Percentiles rank a stretch among this genome's conserved stretches.
Evolutionary conservation across 2,329 filamentous ascomycete genomes (phyloP).

Genomic region (Botryotinia globosa): DNA sequence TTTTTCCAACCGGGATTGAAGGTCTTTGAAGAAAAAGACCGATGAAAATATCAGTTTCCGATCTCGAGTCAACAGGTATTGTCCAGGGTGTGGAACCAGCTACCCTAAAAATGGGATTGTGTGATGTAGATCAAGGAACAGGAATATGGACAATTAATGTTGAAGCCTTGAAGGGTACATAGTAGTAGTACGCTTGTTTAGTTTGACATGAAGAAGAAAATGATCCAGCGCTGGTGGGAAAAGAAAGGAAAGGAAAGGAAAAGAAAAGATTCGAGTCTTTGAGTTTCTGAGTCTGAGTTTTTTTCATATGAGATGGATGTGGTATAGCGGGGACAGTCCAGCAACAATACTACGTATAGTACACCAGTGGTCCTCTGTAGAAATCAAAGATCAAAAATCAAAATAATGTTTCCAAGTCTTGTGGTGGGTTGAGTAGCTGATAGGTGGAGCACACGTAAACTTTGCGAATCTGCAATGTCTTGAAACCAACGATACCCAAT

Average conservation of each 20-base stretch:
- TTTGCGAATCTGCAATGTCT: background rate
- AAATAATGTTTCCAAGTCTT: background rate
- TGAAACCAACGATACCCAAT: conserved; percentile 13
- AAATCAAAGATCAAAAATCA: background rate
- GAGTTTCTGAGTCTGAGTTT: background rate
- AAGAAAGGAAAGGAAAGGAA: background rate
- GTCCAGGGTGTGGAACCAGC: background rate
- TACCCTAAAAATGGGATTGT: background rate
- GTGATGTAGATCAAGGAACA: conserved; percentile 5
- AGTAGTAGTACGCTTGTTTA: conserved; percentile 10
- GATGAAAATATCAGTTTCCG: conserved; percentile 12
- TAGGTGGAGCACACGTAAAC: background rate
- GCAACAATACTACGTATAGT: background rate
- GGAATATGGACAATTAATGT: background rate
- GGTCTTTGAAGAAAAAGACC: background rate
- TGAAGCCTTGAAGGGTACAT: no score
- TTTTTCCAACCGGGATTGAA: background rate
- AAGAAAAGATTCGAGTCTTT: background rate
- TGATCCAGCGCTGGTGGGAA: background rate
- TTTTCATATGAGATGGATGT: background rate
- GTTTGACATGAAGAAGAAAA: conserved; percentile 10
- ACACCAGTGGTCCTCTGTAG: background rate
- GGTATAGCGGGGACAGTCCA: background rate
- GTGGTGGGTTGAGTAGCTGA: background rate
- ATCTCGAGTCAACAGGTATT: background rate